These are phyloP conservation scores for Nyctanthes arbortristis DNA, from an alignment of 257 asterid species.

Conservation along the genomic window DNA sequence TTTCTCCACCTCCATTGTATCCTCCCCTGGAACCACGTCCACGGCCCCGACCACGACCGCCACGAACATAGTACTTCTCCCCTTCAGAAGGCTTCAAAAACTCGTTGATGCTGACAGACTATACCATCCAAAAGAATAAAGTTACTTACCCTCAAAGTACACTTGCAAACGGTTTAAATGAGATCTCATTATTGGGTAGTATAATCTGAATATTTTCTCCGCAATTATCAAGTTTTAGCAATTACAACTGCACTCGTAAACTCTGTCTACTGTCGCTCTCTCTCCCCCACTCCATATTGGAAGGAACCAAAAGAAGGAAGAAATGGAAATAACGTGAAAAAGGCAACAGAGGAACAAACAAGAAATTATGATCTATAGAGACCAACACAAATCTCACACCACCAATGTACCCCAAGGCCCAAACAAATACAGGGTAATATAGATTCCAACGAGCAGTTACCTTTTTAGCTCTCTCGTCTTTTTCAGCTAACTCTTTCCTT, in stretches of 20 bases:
- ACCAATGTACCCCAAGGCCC: not conserved
- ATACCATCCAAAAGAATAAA: slow-evolving; percentile 1
- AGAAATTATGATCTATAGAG: not conserved
- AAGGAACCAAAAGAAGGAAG: not conserved
- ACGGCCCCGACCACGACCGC: slow-evolving; percentile 77
- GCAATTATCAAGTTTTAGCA: not conserved
- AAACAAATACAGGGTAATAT: not conserved
- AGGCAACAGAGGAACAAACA: not conserved
- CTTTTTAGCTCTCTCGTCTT: slow-evolving; percentile 83
- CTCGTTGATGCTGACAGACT: slow-evolving; percentile 89
- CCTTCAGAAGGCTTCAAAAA: slow-evolving; percentile 90
- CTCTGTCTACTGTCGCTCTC: too few relatives aligned
- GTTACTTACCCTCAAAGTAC: not conserved
- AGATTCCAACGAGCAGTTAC: slow-evolving; percentile 23
- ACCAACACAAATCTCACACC: not conserved
- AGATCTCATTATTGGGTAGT: not conserved
- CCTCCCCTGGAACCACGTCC: slow-evolving; percentile 60
- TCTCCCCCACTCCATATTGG: too few relatives aligned
- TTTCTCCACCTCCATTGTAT: slow-evolving; percentile 41
- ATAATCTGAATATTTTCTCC: not conserved
- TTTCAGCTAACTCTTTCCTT: slow-evolving; percentile 71
- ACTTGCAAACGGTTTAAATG: too few relatives aligned
- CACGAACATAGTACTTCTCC: slow-evolving; percentile 40
- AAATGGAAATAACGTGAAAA: not conserved
- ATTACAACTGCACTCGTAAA: too few relatives aligned